Percentiles rank a stretch among this genome's conserved stretches.
Evolutionary conservation across 352 stramenopile species (phyloP).

Genomic region (Lagenidium giganteum): DNA sequence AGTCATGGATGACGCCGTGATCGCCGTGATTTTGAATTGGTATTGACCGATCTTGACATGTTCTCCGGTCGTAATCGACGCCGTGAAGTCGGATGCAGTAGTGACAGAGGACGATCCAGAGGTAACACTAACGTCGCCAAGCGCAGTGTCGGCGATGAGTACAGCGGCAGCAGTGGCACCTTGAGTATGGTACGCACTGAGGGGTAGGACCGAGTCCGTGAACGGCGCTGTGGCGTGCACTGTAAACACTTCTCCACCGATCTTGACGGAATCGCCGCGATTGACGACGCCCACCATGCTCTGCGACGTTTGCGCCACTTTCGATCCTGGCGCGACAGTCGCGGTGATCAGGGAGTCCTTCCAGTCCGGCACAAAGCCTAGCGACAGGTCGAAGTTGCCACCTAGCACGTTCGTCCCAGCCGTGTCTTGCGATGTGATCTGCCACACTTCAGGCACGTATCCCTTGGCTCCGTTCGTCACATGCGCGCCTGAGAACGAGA

Average conservation of each 20-base stretch:
- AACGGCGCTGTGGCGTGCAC: slow-evolving; percentile 66
- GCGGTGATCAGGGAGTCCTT: slow-evolving; percentile 24
- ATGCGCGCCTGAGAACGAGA: slow-evolving; percentile 40
- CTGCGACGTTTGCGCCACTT: slow-evolving; percentile 26
- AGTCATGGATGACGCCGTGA: slow-evolving; percentile 24
- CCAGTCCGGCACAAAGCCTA: slow-evolving; percentile 69
- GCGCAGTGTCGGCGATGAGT: slow-evolving; percentile 48
- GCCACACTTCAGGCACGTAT: slow-evolving; percentile 62
- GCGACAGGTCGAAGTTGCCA: slow-evolving; percentile 64
- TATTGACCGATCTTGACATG: slow-evolving; percentile 50
- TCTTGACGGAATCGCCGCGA: slow-evolving; percentile 49
- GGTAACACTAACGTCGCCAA: slow-evolving; percentile 57
- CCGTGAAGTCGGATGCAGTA: slow-evolving; percentile 40
- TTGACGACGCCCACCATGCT: slow-evolving; percentile 70
- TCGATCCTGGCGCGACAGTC: slow-evolving; percentile 42
- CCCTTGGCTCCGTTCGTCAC: slow-evolving; percentile 33
- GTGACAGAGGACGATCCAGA: slow-evolving; percentile 22
- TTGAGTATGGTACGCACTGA: slow-evolving; percentile 65
- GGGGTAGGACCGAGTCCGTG: slow-evolving; percentile 53
- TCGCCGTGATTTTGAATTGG: slow-evolving; percentile 37
- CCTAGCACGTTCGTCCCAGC: slow-evolving; percentile 26
- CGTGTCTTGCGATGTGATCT: slow-evolving; percentile 42
- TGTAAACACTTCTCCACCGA: slow-evolving; percentile 51
- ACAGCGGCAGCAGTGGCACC: slow-evolving; percentile 26
- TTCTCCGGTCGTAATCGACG: slow-evolving; percentile 27